Evolutionary conservation across 192 early-diverging fungal genomes (phyloP).

Genomic region (Pilaira anomala): DNA sequence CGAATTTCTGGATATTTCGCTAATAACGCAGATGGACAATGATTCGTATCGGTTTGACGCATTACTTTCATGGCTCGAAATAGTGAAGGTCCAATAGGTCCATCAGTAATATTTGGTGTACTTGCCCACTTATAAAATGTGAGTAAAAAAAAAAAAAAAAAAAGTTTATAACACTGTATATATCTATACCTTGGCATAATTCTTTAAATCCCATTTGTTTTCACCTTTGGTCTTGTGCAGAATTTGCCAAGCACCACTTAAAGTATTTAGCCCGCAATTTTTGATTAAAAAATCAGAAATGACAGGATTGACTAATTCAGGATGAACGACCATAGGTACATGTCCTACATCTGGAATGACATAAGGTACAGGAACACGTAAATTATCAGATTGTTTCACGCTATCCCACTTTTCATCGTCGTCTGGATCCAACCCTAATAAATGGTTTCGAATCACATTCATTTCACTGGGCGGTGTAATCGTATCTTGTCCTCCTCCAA

Average conservation of each 20-base stretch:
- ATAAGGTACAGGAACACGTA: conserved; percentile 33
- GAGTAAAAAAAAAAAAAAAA: neutral
- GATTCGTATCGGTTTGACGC: conserved; percentile 53
- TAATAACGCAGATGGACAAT: conserved; percentile 47
- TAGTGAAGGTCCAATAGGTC: conserved; percentile 34
- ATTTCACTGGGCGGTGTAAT: conserved; percentile 40
- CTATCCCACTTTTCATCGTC: conserved; percentile 7
- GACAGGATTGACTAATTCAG: conserved; percentile 49
- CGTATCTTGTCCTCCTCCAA: conserved; percentile 47
- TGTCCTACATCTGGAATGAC: conserved; percentile 50
- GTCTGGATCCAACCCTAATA: conserved; percentile 16
- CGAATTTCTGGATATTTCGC: conserved; percentile 51
- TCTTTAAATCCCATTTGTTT: conserved; percentile 61
- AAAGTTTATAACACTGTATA: neutral
- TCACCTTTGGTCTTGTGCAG: conserved; percentile 45
- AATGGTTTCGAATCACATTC: conserved; percentile 40
- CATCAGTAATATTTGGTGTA: conserved; percentile 43
- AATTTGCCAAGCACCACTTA: conserved; percentile 54
- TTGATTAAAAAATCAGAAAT: conserved; percentile 55
- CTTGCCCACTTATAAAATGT: conserved; percentile 43
- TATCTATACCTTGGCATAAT: conserved; percentile 49
- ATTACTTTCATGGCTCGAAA: conserved; percentile 60
- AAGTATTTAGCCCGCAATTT: conserved; percentile 42
- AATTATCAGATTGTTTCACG: neutral
- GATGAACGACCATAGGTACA: conserved; percentile 46